Evolutionary conservation across 2,329 filamentous ascomycete genomes (phyloP).

Genomic region (Immersiporthe knoxdaviesiana): DNA sequence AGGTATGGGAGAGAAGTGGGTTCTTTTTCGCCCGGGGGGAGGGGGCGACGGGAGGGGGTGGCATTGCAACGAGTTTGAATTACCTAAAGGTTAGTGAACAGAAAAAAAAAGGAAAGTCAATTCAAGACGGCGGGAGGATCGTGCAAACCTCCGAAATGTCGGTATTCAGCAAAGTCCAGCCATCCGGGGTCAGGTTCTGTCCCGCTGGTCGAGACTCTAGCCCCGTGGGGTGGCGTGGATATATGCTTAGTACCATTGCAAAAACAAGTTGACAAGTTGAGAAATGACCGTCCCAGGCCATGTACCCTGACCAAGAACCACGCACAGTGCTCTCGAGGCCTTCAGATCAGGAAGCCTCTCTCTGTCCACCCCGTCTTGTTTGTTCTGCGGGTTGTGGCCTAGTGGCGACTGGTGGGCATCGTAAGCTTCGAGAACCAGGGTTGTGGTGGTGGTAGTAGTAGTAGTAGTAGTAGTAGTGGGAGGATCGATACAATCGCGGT

Average conservation of each 20-base stretch:
- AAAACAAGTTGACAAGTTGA: neutral
- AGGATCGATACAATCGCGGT: neutral
- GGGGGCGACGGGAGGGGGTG: too few relatives aligned
- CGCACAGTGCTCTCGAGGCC: neutral
- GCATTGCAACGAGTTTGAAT: slow-evolving; percentile 5
- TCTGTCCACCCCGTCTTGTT: neutral
- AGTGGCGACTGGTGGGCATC: neutral
- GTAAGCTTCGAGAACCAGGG: neutral
- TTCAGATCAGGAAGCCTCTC: neutral
- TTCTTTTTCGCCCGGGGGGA: too few relatives aligned
- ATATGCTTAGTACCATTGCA: neutral
- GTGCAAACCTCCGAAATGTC: slow-evolving; percentile 21
- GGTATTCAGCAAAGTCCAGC: slow-evolving; percentile 15
- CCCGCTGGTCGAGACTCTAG: slow-evolving; percentile 22
- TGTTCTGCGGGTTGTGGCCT: slow-evolving; percentile 1
- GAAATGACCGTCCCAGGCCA: neutral
- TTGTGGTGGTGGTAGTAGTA: too few relatives aligned
- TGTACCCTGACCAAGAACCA: neutral
- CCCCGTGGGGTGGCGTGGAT: slow-evolving; percentile 18
- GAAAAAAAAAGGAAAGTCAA: slow-evolving; percentile 13
- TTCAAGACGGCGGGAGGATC: slow-evolving; percentile 7
- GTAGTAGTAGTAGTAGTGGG: too few relatives aligned
- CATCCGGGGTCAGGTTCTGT: slow-evolving; percentile 15
- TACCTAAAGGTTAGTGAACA: slow-evolving; percentile 9
- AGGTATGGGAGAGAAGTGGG: neutral